These are phyloP conservation scores for Beauveria medogensis DNA, from an alignment of 2,329 filamentous ascomycete genomes.

Conservation along the genomic window DNA sequence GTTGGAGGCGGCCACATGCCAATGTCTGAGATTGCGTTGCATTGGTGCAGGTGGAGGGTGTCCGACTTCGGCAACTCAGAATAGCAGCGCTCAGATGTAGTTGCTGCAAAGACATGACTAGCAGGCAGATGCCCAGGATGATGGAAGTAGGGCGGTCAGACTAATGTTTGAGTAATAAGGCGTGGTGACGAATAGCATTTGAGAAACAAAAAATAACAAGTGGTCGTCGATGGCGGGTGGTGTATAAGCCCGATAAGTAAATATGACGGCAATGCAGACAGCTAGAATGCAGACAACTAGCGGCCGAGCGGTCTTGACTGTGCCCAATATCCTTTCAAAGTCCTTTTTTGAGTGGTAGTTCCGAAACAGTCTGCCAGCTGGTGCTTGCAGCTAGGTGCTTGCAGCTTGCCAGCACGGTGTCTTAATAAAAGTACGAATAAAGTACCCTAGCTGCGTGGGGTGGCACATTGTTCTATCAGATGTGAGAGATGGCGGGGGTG, in stretches of 20 bases:
- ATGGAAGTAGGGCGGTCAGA: not conserved
- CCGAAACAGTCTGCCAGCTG: not conserved
- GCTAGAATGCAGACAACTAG: not conserved
- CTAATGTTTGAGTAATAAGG: not conserved
- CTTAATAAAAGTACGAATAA: not conserved
- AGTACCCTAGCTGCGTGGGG: not conserved
- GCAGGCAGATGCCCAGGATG: not conserved
- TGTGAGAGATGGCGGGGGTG: not conserved
- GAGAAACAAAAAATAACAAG: not conserved
- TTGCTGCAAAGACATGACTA: conserved; percentile 3
- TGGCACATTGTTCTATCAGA: not conserved
- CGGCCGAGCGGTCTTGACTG: not conserved
- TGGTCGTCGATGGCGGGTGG: not conserved
- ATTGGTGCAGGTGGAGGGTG: not conserved
- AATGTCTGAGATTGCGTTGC: not conserved
- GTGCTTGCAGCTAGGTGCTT: not conserved
- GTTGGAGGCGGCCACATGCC: not conserved
- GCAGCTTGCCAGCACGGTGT: not conserved
- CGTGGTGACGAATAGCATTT: not conserved
- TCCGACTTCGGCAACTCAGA: conserved; percentile 1
- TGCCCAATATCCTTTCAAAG: not conserved
- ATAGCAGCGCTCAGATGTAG: not conserved
- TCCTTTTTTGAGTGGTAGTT: no score
- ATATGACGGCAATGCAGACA: not conserved
- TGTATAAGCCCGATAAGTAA: not conserved